Evolutionary conservation across 116 monocot species (phyloP).

Genomic region (Cymodocea nodosa): DNA sequence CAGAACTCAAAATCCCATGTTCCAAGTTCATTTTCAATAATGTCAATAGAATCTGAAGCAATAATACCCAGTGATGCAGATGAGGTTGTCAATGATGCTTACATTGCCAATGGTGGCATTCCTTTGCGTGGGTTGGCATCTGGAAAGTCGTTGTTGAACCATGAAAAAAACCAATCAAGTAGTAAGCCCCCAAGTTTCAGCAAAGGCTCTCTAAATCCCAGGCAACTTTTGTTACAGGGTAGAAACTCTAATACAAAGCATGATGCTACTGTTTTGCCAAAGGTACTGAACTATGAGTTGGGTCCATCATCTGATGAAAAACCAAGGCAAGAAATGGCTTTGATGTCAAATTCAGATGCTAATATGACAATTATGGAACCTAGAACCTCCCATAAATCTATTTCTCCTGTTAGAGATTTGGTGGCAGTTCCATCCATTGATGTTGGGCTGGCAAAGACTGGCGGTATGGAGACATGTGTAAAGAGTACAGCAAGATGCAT

Average conservation of each 20-base stretch:
- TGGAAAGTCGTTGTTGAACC: conserved; percentile 8
- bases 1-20: conserved; percentile 4
- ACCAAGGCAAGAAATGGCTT: conserved; percentile 6
- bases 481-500: neutral
- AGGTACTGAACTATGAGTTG: too few relatives aligned
- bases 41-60: conserved; percentile 7
- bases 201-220: conserved; percentile 21
- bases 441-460: conserved; percentile 10
- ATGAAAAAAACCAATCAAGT: conserved; percentile 5
- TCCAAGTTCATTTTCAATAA: conserved; percentile 6
- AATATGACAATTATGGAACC: neutral
- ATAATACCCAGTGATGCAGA: neutral
- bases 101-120: neutral
- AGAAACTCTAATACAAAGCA: neutral
- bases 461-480: neutral
- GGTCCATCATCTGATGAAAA: neutral
- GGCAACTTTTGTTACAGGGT: neutral
- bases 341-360: neutral
- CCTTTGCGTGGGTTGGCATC: conserved; percentile 3
- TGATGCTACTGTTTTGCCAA: neutral
- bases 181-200: conserved; percentile 14
- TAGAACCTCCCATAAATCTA: neutral
- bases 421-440: conserved; percentile 10
- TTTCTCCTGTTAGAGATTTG: conserved; percentile 5
- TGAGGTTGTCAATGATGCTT: conserved; percentile 3